phyloP scores from a whole-genome alignment of 306 rosid genomes.

The Prunus mume region DNA sequence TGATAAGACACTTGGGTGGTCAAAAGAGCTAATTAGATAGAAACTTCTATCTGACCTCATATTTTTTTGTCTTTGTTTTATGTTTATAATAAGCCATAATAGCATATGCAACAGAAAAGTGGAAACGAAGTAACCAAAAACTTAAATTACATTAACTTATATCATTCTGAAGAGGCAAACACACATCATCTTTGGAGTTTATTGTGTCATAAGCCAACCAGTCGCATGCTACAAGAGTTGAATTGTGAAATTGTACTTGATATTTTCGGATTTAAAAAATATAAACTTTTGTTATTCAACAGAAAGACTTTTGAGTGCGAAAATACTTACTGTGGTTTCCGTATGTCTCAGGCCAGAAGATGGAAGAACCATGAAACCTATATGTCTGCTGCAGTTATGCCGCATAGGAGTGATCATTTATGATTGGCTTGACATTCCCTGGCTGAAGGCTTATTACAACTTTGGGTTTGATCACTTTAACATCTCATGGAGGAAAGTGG shows the following conservation, averaged over 20 bases:
- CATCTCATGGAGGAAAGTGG: conserved; percentile 78
- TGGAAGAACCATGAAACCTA: conserved; percentile 70
- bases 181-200: background rate
- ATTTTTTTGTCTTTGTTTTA: background rate
- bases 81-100: background rate
- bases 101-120: background rate
- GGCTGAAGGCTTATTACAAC: conserved; percentile 83
- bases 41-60: background rate
- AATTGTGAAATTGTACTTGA: background rate
- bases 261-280: no score
- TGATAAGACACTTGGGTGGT: background rate
- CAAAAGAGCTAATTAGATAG: conserved; percentile 1
- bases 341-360: conserved; percentile 78
- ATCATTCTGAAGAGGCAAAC: background rate
- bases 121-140: background rate
- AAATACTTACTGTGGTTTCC: conserved; percentile 19
- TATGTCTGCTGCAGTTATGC: conserved; percentile 76
- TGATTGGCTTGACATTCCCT: conserved; percentile 86
- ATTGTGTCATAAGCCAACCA: background rate
- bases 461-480: conserved; percentile 94
- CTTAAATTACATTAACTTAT: background rate
- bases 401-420: conserved; percentile 85
- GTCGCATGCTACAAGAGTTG: background rate
- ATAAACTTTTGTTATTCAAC: background rate
- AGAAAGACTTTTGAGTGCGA: conserved; percentile 13